phyloP scores from a whole-genome alignment of 176 grass and related monocot species.

The Oryza longistaminata region DNA sequence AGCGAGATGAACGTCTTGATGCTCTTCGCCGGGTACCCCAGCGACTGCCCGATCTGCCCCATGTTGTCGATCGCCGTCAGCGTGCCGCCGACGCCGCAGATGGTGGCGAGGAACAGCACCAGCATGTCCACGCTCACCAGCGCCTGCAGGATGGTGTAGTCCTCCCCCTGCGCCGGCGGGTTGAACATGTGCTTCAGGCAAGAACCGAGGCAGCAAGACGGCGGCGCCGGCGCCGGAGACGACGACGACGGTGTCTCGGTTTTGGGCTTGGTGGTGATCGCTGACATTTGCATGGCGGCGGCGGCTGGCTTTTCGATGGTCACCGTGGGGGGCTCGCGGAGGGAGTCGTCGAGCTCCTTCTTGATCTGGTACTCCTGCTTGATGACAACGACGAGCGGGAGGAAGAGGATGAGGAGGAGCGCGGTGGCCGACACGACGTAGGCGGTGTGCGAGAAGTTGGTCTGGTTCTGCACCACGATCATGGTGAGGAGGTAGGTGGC shows the following conservation, averaged over 20 bases:
- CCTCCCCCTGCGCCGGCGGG: constrained; percentile 53
- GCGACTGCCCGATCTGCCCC: constrained; percentile 76
- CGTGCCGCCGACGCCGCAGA: constrained; percentile 74
- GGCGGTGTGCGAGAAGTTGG: constrained; percentile 21
- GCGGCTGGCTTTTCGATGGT: background rate
- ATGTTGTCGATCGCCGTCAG: constrained; percentile 86
- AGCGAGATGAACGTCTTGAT: constrained; percentile 70
- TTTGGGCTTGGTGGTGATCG: no score
- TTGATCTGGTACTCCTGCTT: constrained; percentile 35
- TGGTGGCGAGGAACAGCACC: constrained; percentile 69
- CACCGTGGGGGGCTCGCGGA: background rate
- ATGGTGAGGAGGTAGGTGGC: constrained; percentile 61
- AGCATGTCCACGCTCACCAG: constrained; percentile 82
- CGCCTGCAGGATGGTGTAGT: constrained; percentile 82
- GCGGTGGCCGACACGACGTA: constrained; percentile 21
- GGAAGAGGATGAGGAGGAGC: constrained; percentile 44
- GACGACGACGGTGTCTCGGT: no score
- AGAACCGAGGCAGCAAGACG: background rate
- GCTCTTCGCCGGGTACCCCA: constrained; percentile 62
- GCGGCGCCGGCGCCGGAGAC: no score
- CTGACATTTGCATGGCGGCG: no score
- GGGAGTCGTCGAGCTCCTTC: background rate
- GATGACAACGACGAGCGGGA: constrained; percentile 42
- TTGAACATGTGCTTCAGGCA: constrained; percentile 35
- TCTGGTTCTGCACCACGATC: constrained; percentile 41